Base-by-base conservation (phyloP, 441 rosid species). In the Heliophila coronopifolia region DNA sequence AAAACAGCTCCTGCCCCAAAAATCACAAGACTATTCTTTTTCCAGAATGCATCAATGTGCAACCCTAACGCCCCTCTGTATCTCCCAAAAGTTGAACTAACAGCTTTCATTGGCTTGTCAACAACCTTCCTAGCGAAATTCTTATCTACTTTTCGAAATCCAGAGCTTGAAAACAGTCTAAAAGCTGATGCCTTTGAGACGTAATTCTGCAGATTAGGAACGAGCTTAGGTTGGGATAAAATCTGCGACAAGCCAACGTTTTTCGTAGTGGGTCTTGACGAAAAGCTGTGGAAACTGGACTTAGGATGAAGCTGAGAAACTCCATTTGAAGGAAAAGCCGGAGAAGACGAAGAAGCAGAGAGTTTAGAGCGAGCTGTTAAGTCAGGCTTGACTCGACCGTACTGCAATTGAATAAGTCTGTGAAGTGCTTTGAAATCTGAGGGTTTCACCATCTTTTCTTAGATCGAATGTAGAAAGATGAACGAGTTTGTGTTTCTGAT, bases 1-100 rank as follows among this genome's bases (percentile, higher is more conserved):
- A 81, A 9, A 40, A 78, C 76, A 25, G 76, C 95, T 34, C 69
- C 94, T 3, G 71, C 95, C 4, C 92, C 95, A 34, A 78, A 30
- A 58, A 83, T 46, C 40, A 86, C 33, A 51, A 90, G 61, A 30
- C 57, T 70, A 63, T 86, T 86, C 63, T 89, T 80, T 69, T 62
- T 81, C 70, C 69, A 64, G 45, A 86, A 86, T 0, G 95, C 87
- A 57, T 86, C 87, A 37, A 81, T 44, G 16, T 90, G 97, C 65
- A 86, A 56, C 9, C 91, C 92, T 12, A 86, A 36, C 11, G 96
- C 98, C 47, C 49, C 70, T 3, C 89, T 65, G 50, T 84, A 86
- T 59, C 72, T 69, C 9, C 77, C 68, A 58, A 86, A 73, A 30
- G 74, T 61, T 22, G 92, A 77, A 41, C 69, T 41, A 26, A 80